A percentile compares a stretch with the other conserved stretches of the same genome.
Conservation (phyloP, 2,329 filamentous ascomycete genomes). For the Sarocladiaceae sp. region DNA sequence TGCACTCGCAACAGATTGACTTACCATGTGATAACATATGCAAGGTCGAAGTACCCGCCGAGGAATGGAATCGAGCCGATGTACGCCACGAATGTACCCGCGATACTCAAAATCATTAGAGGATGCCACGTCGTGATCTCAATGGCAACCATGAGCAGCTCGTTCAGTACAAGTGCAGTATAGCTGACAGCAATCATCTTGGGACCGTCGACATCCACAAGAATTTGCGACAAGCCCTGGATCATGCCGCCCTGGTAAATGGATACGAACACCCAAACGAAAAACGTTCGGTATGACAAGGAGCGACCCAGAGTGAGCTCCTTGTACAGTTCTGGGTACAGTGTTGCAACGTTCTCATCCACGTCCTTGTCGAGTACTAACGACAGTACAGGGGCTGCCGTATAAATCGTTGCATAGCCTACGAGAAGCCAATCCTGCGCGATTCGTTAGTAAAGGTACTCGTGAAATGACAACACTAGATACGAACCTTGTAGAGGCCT, state of each 20-base stretch:
- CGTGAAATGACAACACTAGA: no score
- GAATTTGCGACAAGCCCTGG: constrained; percentile 85
- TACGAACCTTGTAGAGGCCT: constrained; percentile 72
- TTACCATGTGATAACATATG: constrained; percentile 67
- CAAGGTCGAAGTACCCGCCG: constrained; percentile 82
- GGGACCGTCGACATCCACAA: constrained; percentile 70
- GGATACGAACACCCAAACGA: constrained; percentile 91
- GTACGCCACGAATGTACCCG: constrained; percentile 80
- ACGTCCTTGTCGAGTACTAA: constrained; percentile 94
- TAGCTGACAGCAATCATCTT: constrained; percentile 89
- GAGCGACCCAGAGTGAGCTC: constrained; percentile 88
- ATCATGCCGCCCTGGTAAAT: constrained; percentile 96
- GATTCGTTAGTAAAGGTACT: constrained; percentile 19
- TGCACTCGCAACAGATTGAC: no score
- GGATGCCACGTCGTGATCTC: constrained; percentile 97
- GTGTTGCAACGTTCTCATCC: constrained; percentile 85
- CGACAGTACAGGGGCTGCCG: constrained; percentile 86
- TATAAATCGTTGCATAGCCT: constrained; percentile 94
- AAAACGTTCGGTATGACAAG: constrained; percentile 90
- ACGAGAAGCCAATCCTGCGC: constrained; percentile 85
- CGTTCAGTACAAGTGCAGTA: constrained; percentile 87
- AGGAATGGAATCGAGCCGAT: constrained; percentile 81
- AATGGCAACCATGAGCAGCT: constrained; percentile 94
- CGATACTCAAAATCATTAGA: constrained; percentile 78
- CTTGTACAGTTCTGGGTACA: constrained; percentile 97